Evolutionary conservation across 495 filamentous ascomycete genomes (phyloP), one percentile per base, ranked within the genome.

Genomic region (Astrocystis sublimbata): DNA sequence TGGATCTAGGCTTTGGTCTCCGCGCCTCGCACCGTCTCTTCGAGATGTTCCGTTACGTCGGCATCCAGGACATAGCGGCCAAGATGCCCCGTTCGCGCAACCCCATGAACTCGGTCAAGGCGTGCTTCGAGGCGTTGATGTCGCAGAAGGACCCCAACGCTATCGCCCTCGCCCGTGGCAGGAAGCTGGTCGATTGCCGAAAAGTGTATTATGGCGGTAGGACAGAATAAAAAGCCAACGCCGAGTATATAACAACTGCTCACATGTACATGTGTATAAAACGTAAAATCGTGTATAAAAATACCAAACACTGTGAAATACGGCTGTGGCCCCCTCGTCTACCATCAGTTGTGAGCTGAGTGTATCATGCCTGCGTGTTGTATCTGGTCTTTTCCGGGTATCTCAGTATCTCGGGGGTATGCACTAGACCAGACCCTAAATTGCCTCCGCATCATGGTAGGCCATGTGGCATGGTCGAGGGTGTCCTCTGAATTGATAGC

Each of bases 31-130:
- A 91, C 69, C 84, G 92, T 63, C 94, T 98, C 71, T 97, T 90
- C 74, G 92, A 97, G 73, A 93, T 99, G 78, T 90, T 88, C 66
- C 86, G 90, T 52, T 84, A 85, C 36, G 87, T 86, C 33, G 94
- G 94, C 63, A 89, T 99, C 66, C 77, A 84, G 36, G 94, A 99
- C 71, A 83, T 99, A 13, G 83, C 91, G 6, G 94, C 91, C 17
- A 83, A 83, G 36, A 89, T 96, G 43, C 84, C 85, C 45, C 83
- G 92, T 24, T 88, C 89, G 24, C 79, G 92, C 59, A 99, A 97
- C 81, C 89, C 89, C 56, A 96, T 98, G 92, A 99, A 99, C 77
- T 89, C 92, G 13, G 88, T 96, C 67, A 97, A 97, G 79, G 93
- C 94, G 13, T 85, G 89, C 30, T 89, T 89, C 70, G 67, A 92